Evolutionary conservation across 495 filamentous ascomycete genomes (phyloP), one percentile per base, ranked within the genome.

Genomic region (Echria macrotheca): DNA sequence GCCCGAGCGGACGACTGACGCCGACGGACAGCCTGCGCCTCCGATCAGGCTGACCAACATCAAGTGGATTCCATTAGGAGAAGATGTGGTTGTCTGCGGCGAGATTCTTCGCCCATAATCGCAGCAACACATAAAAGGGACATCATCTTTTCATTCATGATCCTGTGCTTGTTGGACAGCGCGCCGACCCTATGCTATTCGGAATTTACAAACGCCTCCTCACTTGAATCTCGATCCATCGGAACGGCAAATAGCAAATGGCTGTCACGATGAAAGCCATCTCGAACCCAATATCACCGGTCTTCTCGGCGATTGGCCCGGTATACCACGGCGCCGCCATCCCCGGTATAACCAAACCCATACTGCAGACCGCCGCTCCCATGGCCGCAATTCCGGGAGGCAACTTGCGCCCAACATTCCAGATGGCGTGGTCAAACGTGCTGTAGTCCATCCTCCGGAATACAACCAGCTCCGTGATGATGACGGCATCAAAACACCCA

Each of bases 281-380:
- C 60, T 79, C 75, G 44, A 78, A 77, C 5, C 75, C 77, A 45
- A 79, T 69, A 58, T 80, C 76, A 8, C 76, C 76, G 23, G 74
- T 76, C 8, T 54, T 61, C 60, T 65, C 54, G 0, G 72, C 74
- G 42, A 79, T 68, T 3, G 74, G 73, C 0, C 76, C 76, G 3
- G 68, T 69, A 47, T 70, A 79, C 75, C 75, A 79, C 9, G 64
- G 68, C 61, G 72, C 71, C 7, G 58, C 69, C 69, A 79, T 79
- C 11, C 73, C 71, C 4, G 70, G 72, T 2, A 78, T 63, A 15
- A 78, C 69, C 9, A 72, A 44, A 10, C 46, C 68, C 48, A 67
- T 64, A 39, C 58, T 68, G 43, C 65, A 58, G n/a, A 69, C 6
- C 14, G 57, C 60, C 7, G 67, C 67, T 9, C 52, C 58, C 1